Conservation (phyloP, 2,329 filamentous ascomycete species). For the Elsinoe ampelina region DNA sequence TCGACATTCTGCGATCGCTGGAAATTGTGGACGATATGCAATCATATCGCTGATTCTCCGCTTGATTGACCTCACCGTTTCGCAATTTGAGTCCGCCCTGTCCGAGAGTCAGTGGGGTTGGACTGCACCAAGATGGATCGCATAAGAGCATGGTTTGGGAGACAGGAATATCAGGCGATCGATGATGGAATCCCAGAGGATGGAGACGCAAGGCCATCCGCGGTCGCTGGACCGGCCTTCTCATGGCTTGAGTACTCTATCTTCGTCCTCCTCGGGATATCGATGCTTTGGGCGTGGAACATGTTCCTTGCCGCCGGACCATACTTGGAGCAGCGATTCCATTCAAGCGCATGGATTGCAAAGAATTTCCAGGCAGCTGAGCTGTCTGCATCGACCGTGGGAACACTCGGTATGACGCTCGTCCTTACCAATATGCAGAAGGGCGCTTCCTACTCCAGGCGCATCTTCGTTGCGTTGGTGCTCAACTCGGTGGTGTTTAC, state of each 20-base stretch:
- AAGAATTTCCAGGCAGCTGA: slow-evolving; percentile 85
- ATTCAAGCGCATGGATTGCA: slow-evolving; percentile 58
- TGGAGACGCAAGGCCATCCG: background rate
- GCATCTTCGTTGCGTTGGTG: slow-evolving; percentile 67
- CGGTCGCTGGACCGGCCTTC: slow-evolving; percentile 40
- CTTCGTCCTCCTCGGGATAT: slow-evolving; percentile 75
- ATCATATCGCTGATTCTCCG: background rate
- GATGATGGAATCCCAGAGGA: background rate
- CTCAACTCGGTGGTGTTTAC: slow-evolving; percentile 71
- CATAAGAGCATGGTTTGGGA: slow-evolving; percentile 13
- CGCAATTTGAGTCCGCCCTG: background rate
- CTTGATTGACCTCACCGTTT: background rate
- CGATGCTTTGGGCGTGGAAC: slow-evolving; percentile 99
- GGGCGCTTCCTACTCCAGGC: slow-evolving; percentile 75
- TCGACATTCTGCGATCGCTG: background rate
- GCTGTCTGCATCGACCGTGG: slow-evolving; percentile 73
- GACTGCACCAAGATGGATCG: background rate
- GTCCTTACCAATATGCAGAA: slow-evolving; percentile 72
- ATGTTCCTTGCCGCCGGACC: slow-evolving; percentile 95
- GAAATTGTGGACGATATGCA: background rate
- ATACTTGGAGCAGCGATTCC: slow-evolving; percentile 81
- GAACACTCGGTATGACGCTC: slow-evolving; percentile 68
- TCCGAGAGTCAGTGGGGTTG: background rate
- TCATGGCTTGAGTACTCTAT: slow-evolving; percentile 80
- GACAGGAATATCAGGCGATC: slow-evolving; percentile 8